These are phyloP conservation scores for Citrus australasica DNA, from an alignment of 345 rosid species.

Conservation along the genomic window DNA sequence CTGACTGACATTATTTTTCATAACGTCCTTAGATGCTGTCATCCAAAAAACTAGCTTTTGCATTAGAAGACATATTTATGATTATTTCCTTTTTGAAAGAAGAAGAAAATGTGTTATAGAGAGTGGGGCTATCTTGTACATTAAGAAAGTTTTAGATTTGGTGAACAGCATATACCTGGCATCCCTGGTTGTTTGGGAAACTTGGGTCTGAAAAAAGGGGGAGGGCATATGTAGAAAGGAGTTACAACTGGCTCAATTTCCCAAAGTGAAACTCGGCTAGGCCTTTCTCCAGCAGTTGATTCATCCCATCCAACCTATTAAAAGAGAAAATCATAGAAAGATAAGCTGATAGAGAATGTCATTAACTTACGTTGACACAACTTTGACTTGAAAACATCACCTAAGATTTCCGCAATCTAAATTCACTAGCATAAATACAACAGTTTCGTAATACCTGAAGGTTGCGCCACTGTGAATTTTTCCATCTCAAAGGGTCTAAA, in stretches of 20 bases:
- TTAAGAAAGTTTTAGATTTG: not conserved
- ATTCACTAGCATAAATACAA: not conserved
- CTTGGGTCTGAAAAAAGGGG: constrained; percentile 94
- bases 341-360: constrained; percentile 1
- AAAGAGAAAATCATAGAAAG: not conserved
- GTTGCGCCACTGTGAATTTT: constrained; percentile 93
- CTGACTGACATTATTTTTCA: not conserved
- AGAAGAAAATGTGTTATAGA: too few relatives aligned
- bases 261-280: constrained; percentile 91
- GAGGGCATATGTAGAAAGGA: constrained; percentile 95
- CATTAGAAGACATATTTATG: not conserved
- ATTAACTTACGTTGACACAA: not conserved
- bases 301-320: constrained; percentile 98
- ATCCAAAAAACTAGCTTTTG: not conserved
- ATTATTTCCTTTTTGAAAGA: not conserved
- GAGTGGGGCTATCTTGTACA: not conserved
- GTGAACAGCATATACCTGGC: constrained; percentile 50
- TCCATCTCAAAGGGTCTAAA: constrained; percentile 88
- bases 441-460: constrained; percentile 65
- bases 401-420: not conserved
- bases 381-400: not conserved
- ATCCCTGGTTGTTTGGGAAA: constrained; percentile 83
- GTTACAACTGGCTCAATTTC: constrained; percentile 87
- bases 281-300: constrained; percentile 88
- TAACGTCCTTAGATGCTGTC: not conserved